Evolutionary conservation across 2,329 filamentous ascomycete genomes (phyloP).

Genomic region (Orbilia brochopaga): DNA sequence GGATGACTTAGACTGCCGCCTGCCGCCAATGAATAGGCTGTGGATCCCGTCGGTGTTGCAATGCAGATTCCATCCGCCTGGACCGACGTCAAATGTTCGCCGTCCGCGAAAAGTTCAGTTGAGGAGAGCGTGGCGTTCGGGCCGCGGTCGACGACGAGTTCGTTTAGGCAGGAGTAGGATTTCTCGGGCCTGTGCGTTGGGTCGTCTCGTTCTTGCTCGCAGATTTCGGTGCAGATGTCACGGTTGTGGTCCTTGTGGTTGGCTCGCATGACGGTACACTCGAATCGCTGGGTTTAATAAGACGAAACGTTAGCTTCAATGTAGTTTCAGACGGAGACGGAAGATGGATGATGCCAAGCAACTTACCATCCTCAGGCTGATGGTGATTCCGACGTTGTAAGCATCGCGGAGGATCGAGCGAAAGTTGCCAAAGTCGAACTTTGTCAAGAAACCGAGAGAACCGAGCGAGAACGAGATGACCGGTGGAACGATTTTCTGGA

Average conservation of each 20-base stretch:
- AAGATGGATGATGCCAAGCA: not conserved
- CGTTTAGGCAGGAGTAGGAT: conserved; percentile 90
- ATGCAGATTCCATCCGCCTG: conserved; percentile 93
- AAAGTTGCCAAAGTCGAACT: conserved; percentile 87
- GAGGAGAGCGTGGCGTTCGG: conserved; percentile 93
- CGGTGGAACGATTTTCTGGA: conserved; percentile 91
- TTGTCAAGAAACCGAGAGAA: conserved; percentile 91
- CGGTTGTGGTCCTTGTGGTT: conserved; percentile 43
- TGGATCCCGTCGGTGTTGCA: conserved; percentile 91
- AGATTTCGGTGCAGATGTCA: conserved; percentile 66
- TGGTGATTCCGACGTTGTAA: conserved; percentile 82
- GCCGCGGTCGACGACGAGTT: conserved; percentile 93
- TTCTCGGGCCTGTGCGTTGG: conserved; percentile 83
- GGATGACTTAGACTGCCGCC: conserved; percentile 95
- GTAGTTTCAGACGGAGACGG: not conserved
- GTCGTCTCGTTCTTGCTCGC: conserved; percentile 77
- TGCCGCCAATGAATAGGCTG: conserved; percentile 92
- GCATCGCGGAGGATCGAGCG: conserved; percentile 70
- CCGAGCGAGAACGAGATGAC: conserved; percentile 90
- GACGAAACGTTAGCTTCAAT: not conserved
- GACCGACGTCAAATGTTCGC: conserved; percentile 92
- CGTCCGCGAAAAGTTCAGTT: conserved; percentile 90
- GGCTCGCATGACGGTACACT: conserved; percentile 55
- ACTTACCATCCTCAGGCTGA: conserved; percentile 73
- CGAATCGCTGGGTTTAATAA: conserved; percentile 9